Base-by-base conservation (phyloP, 371 early-diverging fungal genomes). In the Amoeboradix gromovi region DNA sequence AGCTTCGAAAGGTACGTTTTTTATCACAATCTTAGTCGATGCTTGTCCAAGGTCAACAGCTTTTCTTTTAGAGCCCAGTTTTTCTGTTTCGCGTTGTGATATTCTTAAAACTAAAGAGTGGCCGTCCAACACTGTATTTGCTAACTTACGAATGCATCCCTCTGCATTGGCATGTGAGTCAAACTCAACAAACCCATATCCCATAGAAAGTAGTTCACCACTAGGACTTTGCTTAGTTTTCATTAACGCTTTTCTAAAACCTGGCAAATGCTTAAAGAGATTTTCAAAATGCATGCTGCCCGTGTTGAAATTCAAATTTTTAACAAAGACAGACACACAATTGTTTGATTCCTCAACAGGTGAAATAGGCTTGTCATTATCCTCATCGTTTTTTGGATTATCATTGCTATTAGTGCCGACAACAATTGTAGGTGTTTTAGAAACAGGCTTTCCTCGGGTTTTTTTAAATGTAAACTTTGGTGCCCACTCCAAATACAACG, bases 401-500 rank as follows among this genome's bases (percentile, higher is more conserved):
- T 67, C 67, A 29, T 5, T 16, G 27, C 17, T 27, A 17, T 17
- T 65, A 17, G 65, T 17, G 27, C 16, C 67, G 5, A 29, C 27
- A 16, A 28, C 29, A 16, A 29, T 29, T 67, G 5, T 29, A 27
- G 29, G 28, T 5, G 5, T 17, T 5, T 67, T 27, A 16, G 67
- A 67, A 65, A 17, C 17, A 65, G 65, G 65, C 65, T 65, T 65
- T 17, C 17, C n/a, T n/a, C n/a, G n/a, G 28, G 78, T 79, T 29
- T 72, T 73, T 68, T 77, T 82, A 80, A 95, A 94, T 12, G 88
- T 74, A 1, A 83, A 87, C 28, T 78, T 78, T 12, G 97, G 95
- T 29, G 94, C 97, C 76, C 87, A 91, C 74, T 96, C 94, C 67
- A 96, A 77, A 73, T 89, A 94, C 31, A 96, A 77, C 28, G 92